phyloP scores from a whole-genome alignment of 1,284 basidiomycete species.

The Sutorius eximius region DNA sequence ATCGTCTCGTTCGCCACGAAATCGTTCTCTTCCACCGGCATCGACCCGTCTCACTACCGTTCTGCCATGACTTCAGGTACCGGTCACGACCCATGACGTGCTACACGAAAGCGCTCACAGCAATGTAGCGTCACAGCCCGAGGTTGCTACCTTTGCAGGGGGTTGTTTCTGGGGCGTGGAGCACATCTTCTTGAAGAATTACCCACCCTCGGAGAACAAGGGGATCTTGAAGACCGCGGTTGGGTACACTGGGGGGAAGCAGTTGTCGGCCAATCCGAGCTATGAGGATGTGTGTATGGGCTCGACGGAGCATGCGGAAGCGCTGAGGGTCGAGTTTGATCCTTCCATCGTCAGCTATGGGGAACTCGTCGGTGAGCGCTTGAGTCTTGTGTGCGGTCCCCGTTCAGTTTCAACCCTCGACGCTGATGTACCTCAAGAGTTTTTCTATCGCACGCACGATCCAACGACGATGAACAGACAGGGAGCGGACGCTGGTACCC shows the following conservation, averaged over 20 bases:
- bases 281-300: constrained; percentile 85
- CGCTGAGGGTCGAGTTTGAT: constrained; percentile 84
- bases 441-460: constrained; percentile 94
- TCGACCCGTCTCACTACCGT: constrained; percentile 32
- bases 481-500: constrained; percentile 75
- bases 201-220: constrained; percentile 63
- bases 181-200: constrained; percentile 84
- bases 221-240: constrained; percentile 72
- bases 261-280: constrained; percentile 52
- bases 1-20: constrained; percentile 24
- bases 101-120: not conserved
- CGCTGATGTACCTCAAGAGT: constrained; percentile 51
- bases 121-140: constrained; percentile 34
- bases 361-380: constrained; percentile 79
- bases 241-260: constrained; percentile 81
- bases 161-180: constrained; percentile 88
- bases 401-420: not conserved
- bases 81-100: not conserved
- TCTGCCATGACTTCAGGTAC: constrained; percentile 31
- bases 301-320: constrained; percentile 87
- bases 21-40: constrained; percentile 9
- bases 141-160: constrained; percentile 76
- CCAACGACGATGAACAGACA: constrained; percentile 83
- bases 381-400: constrained; percentile 23
- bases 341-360: constrained; percentile 75